Evolutionary conservation across 2,329 filamentous ascomycete species (phyloP).

Genomic region (Blumeria hordei): DNA sequence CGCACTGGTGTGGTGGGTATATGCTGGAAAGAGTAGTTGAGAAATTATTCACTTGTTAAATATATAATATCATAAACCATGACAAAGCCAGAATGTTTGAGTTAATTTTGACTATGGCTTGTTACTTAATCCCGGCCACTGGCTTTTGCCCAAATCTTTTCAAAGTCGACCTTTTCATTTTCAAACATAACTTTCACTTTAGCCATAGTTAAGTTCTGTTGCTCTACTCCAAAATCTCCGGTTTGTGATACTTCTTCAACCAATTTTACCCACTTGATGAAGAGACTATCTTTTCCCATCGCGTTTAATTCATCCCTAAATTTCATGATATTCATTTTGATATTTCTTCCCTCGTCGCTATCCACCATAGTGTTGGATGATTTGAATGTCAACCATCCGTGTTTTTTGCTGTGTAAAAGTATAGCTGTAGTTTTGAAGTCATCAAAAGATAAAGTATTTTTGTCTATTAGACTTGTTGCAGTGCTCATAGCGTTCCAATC

Average conservation of each 20-base stretch:
- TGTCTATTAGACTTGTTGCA: constrained; percentile 45
- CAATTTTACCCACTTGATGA: constrained; percentile 82
- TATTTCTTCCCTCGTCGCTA: constrained; percentile 35
- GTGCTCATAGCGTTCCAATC: constrained; percentile 63
- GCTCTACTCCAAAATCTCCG: constrained; percentile 52
- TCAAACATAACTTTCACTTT: constrained; percentile 58
- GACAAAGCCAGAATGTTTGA: too few relatives aligned
- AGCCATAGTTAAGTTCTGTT: constrained; percentile 45
- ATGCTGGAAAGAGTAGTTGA: too few relatives aligned
- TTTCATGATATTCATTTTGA: constrained; percentile 51
- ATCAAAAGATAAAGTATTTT: constrained; percentile 31
- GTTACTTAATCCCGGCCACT: constrained; percentile 19
- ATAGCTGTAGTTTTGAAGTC: constrained; percentile 43
- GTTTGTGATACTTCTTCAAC: constrained; percentile 66
- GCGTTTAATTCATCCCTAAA: constrained; percentile 55
- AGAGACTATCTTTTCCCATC: constrained; percentile 68
- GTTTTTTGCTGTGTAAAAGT: constrained; percentile 40
- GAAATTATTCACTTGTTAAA: too few relatives aligned
- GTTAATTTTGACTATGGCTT: too few relatives aligned
- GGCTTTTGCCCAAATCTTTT: constrained; percentile 50
- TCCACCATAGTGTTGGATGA: constrained; percentile 19
- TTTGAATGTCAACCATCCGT: constrained; percentile 49
- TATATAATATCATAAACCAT: too few relatives aligned
- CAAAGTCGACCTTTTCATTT: constrained; percentile 57
- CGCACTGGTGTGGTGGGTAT: too few relatives aligned